Evolutionary conservation across 2,329 filamentous ascomycete species (phyloP).

Genomic region (Arthrobotrys sinensis): DNA sequence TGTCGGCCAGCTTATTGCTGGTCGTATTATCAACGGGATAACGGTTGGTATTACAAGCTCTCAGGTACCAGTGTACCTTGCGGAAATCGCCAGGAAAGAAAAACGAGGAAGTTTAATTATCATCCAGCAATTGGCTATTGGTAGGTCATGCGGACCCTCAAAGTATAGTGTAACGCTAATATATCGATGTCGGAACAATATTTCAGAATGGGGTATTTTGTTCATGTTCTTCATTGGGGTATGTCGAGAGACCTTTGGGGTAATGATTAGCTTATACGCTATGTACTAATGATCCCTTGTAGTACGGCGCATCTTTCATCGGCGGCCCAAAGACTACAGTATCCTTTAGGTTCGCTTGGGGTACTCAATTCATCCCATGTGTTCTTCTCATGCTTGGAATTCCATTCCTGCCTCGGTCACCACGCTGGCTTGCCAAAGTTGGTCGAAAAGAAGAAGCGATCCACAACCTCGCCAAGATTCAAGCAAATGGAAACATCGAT

Average conservation of each 20-base stretch:
- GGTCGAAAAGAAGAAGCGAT: slow-evolving; percentile 70
- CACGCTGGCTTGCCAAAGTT: slow-evolving; percentile 72
- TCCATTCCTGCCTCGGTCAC: slow-evolving; percentile 70
- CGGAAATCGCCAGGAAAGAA: slow-evolving; percentile 68
- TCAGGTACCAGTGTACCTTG: slow-evolving; percentile 69
- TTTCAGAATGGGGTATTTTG: slow-evolving; percentile 65
- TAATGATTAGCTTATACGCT: too few species aligned
- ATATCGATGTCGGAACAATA: slow-evolving; percentile 60
- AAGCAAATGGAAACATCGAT: slow-evolving; percentile 72
- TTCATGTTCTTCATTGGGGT: slow-evolving; percentile 69
- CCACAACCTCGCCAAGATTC: slow-evolving; percentile 73
- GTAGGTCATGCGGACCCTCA: slow-evolving; percentile 63
- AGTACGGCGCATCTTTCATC: slow-evolving; percentile 70
- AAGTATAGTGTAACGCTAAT: not conserved
- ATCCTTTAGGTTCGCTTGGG: slow-evolving; percentile 72
- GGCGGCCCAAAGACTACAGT: slow-evolving; percentile 66
- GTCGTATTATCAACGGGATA: slow-evolving; percentile 64
- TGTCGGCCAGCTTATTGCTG: slow-evolving; percentile 65
- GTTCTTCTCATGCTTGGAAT: slow-evolving; percentile 69
- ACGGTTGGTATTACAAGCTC: slow-evolving; percentile 69
- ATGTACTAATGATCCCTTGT: not conserved
- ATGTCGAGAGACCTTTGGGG: too few species aligned
- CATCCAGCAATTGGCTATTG: slow-evolving; percentile 69
- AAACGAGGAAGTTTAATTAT: slow-evolving; percentile 69
- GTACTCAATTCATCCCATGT: slow-evolving; percentile 70